Conservation (phyloP, 2,329 filamentous ascomycete species). For the Talaromyces piceae region DNA sequence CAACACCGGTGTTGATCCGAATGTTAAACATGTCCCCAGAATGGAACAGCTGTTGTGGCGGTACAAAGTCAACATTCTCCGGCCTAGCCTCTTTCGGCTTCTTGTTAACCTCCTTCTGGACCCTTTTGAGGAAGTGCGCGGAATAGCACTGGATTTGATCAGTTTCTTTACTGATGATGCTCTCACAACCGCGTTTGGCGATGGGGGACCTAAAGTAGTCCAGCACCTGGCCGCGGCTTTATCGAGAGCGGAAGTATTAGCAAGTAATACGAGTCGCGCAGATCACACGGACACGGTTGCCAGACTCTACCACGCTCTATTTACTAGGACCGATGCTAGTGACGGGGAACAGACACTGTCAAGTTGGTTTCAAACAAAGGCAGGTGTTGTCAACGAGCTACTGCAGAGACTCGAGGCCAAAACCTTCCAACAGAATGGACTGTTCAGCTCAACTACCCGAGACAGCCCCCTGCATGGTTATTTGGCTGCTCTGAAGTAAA, state of each 20-base stretch:
- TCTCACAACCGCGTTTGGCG: slow-evolving; percentile 14
- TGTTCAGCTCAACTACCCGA: slow-evolving; percentile 60
- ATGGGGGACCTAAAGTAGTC: slow-evolving; percentile 16
- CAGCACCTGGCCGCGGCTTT: slow-evolving; percentile 26
- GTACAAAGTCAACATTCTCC: slow-evolving; percentile 40
- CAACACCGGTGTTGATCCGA: slow-evolving; percentile 57
- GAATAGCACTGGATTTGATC: slow-evolving; percentile 42
- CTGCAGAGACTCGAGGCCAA: slow-evolving; percentile 58
- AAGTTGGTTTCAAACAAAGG: slow-evolving; percentile 30
- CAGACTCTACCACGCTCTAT: slow-evolving; percentile 63
- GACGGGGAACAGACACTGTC: slow-evolving; percentile 14
- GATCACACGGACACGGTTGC: slow-evolving; percentile 91
- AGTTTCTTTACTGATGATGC: slow-evolving; percentile 27
- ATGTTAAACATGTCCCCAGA: slow-evolving; percentile 33
- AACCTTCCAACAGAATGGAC: slow-evolving; percentile 52
- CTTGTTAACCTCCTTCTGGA: slow-evolving; percentile 77
- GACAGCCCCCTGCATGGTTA: slow-evolving; percentile 62
- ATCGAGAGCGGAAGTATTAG: slow-evolving; percentile 28
- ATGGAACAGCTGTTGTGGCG: slow-evolving; percentile 45
- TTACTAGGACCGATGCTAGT: slow-evolving; percentile 45
- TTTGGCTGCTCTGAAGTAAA: slow-evolving; percentile 58
- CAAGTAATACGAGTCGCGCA: slow-evolving; percentile 62
- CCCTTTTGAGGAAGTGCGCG: slow-evolving; percentile 86
- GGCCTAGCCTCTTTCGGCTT: slow-evolving; percentile 38
- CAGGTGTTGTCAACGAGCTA: slow-evolving; percentile 51